Evolutionary conservation across 805 yeast species (phyloP), one percentile per base, ranked within the genome.

Genomic region (Saturnispora kantuleensis): DNA sequence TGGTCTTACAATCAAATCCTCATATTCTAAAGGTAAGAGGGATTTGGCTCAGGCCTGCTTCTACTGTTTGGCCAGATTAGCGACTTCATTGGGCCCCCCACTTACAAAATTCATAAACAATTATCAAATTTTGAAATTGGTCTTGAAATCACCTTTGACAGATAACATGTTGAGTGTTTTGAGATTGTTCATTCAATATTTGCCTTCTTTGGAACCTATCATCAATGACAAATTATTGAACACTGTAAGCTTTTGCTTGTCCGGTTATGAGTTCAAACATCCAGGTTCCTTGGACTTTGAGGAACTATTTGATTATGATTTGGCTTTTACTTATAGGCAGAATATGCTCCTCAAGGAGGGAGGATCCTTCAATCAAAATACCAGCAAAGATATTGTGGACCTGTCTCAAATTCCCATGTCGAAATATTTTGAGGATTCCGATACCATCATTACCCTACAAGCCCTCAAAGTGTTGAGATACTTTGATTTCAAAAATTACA

Each of bases 51-150:
- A 85, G 0, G 88, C 95, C 1, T 76, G 90, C 16, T 90, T 89
- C 56, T 85, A 84, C 53, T 93, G 97, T 59, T 72, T 90, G 37
- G 86, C 94, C 0, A 84, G 86, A 63, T 65, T 93, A 32, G 89
- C 96, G 0, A 73, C 74, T 21, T 90, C 97, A 0, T 86, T 90
- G 12, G 97, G 97, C 0, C 94, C 96, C 10, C 95, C 96, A 0
- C 68, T 90, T 45, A 85, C 96, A 0, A 93, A 90, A 57, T 88
- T 86, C 58, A 66, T 93, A 45, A 89, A 87, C 51, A 74, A 81
- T 49, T 95, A 86, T 55, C 65, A 62, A 41, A 72, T 90, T 17
- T 65, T 90, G 42, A 89, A 83, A 52, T 70, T 84, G 63, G 74
- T 90, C 65, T 71, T 90, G 53, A 74, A 81, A 39, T 87, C 96